Percentiles rank a stretch among this genome's conserved stretches.
Conservation (phyloP, 441 rosid species). For the Monsonia emarginata region DNA sequence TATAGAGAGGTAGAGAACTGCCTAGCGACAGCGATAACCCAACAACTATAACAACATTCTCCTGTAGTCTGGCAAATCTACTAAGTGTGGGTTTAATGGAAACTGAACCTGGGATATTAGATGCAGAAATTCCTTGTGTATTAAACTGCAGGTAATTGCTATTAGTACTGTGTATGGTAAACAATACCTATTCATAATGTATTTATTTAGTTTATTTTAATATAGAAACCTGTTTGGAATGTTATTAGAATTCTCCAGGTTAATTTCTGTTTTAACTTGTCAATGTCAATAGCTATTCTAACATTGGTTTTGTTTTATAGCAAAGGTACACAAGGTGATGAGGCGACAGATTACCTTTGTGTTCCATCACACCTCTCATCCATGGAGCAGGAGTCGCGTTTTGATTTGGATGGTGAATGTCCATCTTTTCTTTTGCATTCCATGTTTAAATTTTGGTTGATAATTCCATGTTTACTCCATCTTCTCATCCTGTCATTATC, state of each 20-base stretch:
- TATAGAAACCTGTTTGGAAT: neutral
- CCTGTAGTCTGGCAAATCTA: neutral
- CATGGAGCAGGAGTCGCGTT: slow-evolving; percentile 78
- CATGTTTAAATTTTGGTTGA: neutral
- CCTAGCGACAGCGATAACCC: neutral
- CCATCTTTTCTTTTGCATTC: slow-evolving; percentile 4
- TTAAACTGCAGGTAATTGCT: neutral
- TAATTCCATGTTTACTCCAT: neutral
- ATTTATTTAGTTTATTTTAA: neutral
- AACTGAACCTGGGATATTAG: neutral
- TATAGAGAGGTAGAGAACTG: neutral
- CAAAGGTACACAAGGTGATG: slow-evolving; percentile 58
- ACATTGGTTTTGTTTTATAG: slow-evolving; percentile 28
- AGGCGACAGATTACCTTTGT: slow-evolving; percentile 71
- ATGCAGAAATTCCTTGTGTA: neutral
- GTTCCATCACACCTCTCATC: slow-evolving; percentile 90
- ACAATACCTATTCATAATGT: neutral
- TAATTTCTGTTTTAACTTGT: neutral
- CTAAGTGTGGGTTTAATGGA: neutral
- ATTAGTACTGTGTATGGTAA: neutral
- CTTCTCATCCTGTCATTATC: neutral
- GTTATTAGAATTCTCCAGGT: neutral
- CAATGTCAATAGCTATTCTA: neutral
- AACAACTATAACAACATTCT: neutral
- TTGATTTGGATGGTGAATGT: slow-evolving; percentile 85